phyloP scores from a whole-genome alignment of 2,329 filamentous ascomycete genomes.

The Sporothrix mexicana region DNA sequence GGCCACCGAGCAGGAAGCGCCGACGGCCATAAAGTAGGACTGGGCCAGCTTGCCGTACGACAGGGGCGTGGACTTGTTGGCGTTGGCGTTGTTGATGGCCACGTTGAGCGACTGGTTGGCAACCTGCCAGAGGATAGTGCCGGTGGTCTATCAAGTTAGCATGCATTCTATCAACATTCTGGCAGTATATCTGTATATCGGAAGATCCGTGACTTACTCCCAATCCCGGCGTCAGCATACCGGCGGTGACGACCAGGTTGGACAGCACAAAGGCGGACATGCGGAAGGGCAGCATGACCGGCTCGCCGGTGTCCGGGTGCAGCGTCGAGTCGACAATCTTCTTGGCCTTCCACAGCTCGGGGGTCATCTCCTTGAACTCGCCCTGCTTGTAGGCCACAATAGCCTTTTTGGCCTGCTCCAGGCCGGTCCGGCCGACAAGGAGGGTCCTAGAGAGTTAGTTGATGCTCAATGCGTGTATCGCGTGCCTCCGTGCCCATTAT shows the following conservation, averaged over 20 bases:
- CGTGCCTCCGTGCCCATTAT: background rate
- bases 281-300: slow-evolving; percentile 91
- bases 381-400: slow-evolving; percentile 87
- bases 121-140: slow-evolving; percentile 92
- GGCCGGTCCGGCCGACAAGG: slow-evolving; percentile 75
- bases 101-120: slow-evolving; percentile 98
- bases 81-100: slow-evolving; percentile 95
- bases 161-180: no score
- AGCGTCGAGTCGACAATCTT: slow-evolving; percentile 96
- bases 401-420: slow-evolving; percentile 84
- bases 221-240: slow-evolving; percentile 93
- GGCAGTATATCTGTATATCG: no score
- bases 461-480: background rate
- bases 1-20: slow-evolving; percentile 91
- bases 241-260: slow-evolving; percentile 91
- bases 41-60: slow-evolving; percentile 79
- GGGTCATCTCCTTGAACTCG: slow-evolving; percentile 78
- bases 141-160: slow-evolving; percentile 67
- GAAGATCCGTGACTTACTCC: no score
- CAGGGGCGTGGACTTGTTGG: slow-evolving; percentile 94
- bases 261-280: slow-evolving; percentile 96
- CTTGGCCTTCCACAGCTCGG: slow-evolving; percentile 92
- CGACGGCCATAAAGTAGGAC: slow-evolving; percentile 90
- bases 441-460: slow-evolving; percentile 70
- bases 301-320: slow-evolving; percentile 92